phyloP scores from a whole-genome alignment of 208 protist species.

The Trypanosoma rangeli region DNA sequence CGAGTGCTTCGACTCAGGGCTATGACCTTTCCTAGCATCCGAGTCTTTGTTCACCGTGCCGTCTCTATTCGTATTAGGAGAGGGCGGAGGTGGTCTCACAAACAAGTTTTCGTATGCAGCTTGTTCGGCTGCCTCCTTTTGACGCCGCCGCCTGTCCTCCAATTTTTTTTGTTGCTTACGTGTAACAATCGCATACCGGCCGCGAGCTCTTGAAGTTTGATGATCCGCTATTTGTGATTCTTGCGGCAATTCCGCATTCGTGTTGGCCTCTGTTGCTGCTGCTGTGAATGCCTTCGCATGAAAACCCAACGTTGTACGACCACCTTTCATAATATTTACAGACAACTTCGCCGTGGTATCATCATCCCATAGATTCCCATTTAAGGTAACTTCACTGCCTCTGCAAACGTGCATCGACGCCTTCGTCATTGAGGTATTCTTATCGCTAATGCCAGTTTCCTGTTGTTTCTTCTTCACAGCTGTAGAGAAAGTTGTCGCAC shows the following conservation, averaged over 20 bases:
- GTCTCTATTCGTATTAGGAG: neutral
- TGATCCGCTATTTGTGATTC: neutral
- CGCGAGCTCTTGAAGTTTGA: neutral
- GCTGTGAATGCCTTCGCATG: neutral
- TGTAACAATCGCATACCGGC: constrained; percentile 9
- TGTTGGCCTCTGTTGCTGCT: neutral
- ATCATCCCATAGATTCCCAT: neutral
- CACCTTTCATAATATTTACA: constrained; percentile 11
- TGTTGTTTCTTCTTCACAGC: neutral
- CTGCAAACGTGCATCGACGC: neutral
- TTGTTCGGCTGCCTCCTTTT: constrained; percentile 24
- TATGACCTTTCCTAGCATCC: neutral
- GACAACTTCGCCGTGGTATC: neutral
- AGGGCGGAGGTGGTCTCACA: neutral
- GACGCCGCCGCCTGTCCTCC: constrained; percentile 23
- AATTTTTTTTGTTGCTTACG: constrained; percentile 13
- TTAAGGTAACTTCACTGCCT: neutral
- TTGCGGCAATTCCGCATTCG: neutral
- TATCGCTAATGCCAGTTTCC: neutral
- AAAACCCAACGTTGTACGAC: neutral
- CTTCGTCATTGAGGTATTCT: neutral
- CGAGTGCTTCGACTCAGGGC: neutral
- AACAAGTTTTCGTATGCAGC: constrained; percentile 34
- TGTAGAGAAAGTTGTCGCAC: neutral
- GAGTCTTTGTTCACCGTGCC: neutral